Evolutionary conservation across 495 filamentous ascomycete species (phyloP).

Genomic region (Podospora anserina): DNA sequence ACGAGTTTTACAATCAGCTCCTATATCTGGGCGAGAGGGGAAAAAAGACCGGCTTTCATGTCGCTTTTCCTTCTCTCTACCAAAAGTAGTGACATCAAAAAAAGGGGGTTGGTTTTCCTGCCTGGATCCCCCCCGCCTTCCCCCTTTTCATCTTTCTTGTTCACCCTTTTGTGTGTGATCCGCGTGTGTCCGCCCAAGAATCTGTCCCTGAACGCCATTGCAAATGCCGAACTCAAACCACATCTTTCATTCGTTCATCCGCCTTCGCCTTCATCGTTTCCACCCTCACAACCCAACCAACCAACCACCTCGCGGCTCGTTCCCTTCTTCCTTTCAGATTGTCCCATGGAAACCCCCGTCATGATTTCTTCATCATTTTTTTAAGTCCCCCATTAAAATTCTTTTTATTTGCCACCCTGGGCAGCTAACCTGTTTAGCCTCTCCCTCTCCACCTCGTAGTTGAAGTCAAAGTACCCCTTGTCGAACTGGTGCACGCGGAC

Average conservation of each 20-base stretch:
- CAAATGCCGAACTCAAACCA: slow-evolving; percentile 25
- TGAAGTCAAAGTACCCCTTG: slow-evolving; percentile 96
- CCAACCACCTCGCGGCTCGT: not conserved
- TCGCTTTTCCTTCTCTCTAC: not conserved
- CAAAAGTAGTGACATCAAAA: slow-evolving; percentile 2
- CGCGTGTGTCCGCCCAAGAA: slow-evolving; percentile 17
- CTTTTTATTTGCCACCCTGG: not conserved
- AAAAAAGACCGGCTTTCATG: not conserved
- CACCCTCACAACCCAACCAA: not conserved
- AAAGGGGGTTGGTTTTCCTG: not conserved
- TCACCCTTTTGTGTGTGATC: slow-evolving; percentile 9
- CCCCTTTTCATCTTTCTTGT: slow-evolving; percentile 4
- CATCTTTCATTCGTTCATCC: not conserved
- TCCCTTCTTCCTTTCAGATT: not conserved
- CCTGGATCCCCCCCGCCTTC: not conserved
- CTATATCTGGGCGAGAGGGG: not conserved
- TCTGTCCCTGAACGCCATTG: slow-evolving; percentile 27
- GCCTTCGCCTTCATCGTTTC: not conserved
- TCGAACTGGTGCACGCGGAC: slow-evolving; percentile 98
- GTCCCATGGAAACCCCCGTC: not conserved
- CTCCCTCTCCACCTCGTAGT: slow-evolving; percentile 92
- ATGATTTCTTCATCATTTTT: not conserved
- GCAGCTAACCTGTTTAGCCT: slow-evolving; percentile 33
- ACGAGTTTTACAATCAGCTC: not conserved
- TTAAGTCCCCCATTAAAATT: not conserved